Conservation (phyloP, 108 stramenopile genomes). For the Pseudonitzschia delicatissima region DNA sequence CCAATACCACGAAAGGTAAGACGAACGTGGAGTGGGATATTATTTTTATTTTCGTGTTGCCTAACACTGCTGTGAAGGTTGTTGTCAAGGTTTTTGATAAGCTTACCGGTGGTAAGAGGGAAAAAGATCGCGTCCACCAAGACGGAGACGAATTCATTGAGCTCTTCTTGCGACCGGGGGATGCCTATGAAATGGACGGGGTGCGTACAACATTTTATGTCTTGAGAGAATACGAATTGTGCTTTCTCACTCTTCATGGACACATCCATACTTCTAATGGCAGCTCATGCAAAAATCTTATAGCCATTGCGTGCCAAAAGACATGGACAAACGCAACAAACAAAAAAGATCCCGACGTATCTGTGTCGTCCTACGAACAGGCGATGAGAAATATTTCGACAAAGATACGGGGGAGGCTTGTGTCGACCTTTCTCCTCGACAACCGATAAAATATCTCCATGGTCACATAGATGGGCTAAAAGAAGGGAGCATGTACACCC, state of each 20-base stretch:
- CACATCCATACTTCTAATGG: background rate
- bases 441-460: background rate
- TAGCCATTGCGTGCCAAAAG: slow-evolving; percentile 41
- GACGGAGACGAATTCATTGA: slow-evolving; percentile 35
- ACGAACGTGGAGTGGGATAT: background rate
- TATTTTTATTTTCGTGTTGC: too few species aligned
- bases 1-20: background rate
- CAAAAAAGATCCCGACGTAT: slow-evolving; percentile 23
- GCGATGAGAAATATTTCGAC: slow-evolving; percentile 12
- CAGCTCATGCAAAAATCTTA: slow-evolving; percentile 40
- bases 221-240: background rate
- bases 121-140: slow-evolving; percentile 3
- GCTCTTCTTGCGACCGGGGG: slow-evolving; percentile 40
- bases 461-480: background rate
- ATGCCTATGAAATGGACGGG: slow-evolving; percentile 62
- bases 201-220: background rate
- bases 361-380: slow-evolving; percentile 44
- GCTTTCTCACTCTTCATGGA: background rate
- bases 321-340: slow-evolving; percentile 1
- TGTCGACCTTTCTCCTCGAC: slow-evolving; percentile 12
- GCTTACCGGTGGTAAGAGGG: background rate
- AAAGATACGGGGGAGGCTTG: slow-evolving; percentile 39
- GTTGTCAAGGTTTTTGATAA: slow-evolving; percentile 5
- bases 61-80: background rate
- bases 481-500: background rate